These are phyloP conservation scores for Spatholobus suberectus DNA, from an alignment of 306 rosid species.

Conservation along the genomic window DNA sequence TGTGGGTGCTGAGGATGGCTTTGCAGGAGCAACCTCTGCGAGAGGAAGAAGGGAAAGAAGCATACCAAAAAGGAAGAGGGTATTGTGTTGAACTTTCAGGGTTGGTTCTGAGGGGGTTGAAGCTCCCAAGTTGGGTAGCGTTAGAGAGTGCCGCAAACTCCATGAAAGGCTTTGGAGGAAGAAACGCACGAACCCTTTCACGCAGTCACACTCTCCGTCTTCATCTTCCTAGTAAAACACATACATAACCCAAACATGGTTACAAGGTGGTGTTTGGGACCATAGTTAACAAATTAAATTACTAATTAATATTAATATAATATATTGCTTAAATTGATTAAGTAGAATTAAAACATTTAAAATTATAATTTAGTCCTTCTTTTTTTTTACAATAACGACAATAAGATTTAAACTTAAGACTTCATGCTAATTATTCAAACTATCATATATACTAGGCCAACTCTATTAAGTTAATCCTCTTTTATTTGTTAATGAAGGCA, in stretches of 20 bases:
- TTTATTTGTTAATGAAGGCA: too few species aligned
- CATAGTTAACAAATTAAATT: neutral
- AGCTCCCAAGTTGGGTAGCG: constrained; percentile 28
- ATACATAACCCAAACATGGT: neutral
- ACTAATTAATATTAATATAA: neutral
- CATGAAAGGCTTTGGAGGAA: constrained; percentile 12
- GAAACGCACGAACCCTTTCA: neutral
- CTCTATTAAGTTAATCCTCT: too few species aligned
- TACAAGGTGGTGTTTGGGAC: too few species aligned
- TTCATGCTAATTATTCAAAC: too few species aligned
- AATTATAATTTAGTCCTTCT: too few species aligned
- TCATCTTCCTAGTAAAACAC: neutral
- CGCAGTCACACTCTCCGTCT: neutral
- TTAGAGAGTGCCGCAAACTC: constrained; percentile 39
- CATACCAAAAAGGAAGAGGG: neutral
- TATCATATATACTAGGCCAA: too few species aligned
- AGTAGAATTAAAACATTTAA: too few species aligned
- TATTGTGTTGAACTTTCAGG: neutral
- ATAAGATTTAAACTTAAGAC: too few species aligned
- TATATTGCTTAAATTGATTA: too few species aligned
- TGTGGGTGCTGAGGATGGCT: constrained; percentile 39
- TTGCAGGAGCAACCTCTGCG: constrained; percentile 34
- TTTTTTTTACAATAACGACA: too few species aligned
- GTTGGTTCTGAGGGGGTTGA: neutral
- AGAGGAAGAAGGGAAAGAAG: constrained; percentile 34